A percentile compares a stretch with the other conserved stretches of the same genome.
Evolutionary conservation across 345 rosid species (phyloP).

Genomic region (Gossypium arboreum): DNA sequence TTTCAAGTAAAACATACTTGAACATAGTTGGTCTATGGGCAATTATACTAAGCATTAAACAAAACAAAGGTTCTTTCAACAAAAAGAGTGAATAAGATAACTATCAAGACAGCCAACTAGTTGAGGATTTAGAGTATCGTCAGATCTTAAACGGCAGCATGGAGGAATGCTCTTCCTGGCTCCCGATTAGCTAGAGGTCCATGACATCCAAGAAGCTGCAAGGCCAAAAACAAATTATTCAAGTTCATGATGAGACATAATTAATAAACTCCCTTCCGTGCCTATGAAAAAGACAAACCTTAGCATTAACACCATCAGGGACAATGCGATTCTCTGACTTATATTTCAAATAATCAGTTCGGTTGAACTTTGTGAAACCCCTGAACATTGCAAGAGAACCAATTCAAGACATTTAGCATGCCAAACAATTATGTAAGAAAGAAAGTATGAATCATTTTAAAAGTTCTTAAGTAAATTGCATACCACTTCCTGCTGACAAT

Average conservation of each 20-base stretch:
- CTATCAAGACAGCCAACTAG: not conserved
- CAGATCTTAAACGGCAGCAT: slow-evolving; percentile 32
- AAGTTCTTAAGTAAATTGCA: not conserved
- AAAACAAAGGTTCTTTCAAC: not conserved
- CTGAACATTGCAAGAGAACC: slow-evolving; percentile 22
- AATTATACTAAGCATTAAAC: not conserved
- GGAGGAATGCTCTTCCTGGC: slow-evolving; percentile 57
- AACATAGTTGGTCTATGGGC: not conserved
- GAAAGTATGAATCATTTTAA: not conserved
- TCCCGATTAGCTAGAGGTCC: slow-evolving; percentile 58
- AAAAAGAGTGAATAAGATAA: not conserved
- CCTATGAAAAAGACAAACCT: slow-evolving; percentile 33
- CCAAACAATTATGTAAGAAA: not conserved
- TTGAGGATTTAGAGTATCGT: not conserved
- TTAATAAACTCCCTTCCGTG: not conserved
- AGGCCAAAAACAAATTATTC: not conserved
- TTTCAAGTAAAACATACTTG: not conserved
- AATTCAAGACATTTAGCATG: not conserved
- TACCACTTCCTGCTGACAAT: slow-evolving; percentile 82
- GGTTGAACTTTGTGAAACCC: slow-evolving; percentile 68
- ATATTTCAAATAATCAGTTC: slow-evolving; percentile 48
- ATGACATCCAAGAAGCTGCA: slow-evolving; percentile 69
- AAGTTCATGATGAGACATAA: not conserved
- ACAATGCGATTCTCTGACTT: slow-evolving; percentile 57
- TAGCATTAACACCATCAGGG: slow-evolving; percentile 73